A percentile compares a stretch with the other conserved stretches of the same genome.
Conservation (phyloP, 441 rosid species). For the Pelargonium cotyledonis region DNA sequence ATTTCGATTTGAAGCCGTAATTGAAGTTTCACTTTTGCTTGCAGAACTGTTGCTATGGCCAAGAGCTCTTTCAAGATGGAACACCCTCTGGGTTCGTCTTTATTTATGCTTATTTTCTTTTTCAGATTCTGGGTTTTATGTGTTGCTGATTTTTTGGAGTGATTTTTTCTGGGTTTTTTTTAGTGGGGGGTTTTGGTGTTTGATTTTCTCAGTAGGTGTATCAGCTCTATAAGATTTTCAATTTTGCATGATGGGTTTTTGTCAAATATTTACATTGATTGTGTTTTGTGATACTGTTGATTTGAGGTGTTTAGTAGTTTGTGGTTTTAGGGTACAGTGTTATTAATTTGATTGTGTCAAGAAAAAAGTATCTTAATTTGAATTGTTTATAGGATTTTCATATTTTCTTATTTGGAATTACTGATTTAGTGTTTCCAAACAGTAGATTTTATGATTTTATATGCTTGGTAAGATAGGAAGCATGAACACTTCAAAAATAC, state of each 20-base stretch:
- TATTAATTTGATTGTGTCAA: background rate
- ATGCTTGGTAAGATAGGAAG: background rate
- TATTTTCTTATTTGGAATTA: background rate
- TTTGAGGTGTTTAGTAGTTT: background rate
- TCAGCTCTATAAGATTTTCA: background rate
- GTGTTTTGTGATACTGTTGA: background rate
- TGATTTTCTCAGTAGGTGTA: background rate
- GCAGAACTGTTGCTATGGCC: too few relatives aligned
- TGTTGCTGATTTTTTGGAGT: background rate
- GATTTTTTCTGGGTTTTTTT: background rate
- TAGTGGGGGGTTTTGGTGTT: too few relatives aligned
- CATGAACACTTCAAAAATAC: too few relatives aligned
- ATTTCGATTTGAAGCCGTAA: too few relatives aligned
- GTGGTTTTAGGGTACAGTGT: background rate
- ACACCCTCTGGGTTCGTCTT: background rate
- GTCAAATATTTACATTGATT: background rate
- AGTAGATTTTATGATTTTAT: background rate
- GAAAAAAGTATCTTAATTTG: background rate
- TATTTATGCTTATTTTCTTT: background rate
- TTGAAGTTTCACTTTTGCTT: too few relatives aligned
- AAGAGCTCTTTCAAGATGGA: too few relatives aligned
- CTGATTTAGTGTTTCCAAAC: background rate
- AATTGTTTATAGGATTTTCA: background rate
- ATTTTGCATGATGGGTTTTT: background rate
- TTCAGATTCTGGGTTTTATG: background rate